Percentiles rank a stretch among this genome's conserved stretches.
Evolutionary conservation across 73 alveolate genomes (phyloP).

Genomic region (Tetrahymena borealis): DNA sequence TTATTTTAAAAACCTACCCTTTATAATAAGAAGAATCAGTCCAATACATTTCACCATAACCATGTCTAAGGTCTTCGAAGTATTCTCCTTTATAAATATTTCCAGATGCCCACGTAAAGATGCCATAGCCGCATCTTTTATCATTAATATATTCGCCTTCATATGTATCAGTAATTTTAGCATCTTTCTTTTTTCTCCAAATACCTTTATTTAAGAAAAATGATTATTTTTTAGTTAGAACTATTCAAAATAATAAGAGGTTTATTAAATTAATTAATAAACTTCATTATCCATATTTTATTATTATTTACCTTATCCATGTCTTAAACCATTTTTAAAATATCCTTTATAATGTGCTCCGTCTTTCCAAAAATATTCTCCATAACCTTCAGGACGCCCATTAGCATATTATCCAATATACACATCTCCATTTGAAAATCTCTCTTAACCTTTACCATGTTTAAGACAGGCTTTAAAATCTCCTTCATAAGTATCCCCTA

Average conservation of each 20-base stretch:
- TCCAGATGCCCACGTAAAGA: slow-evolving; percentile 60
- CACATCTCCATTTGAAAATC: slow-evolving; percentile 54
- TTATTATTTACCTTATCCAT: neutral
- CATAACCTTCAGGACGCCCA: slow-evolving; percentile 66
- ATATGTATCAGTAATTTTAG: slow-evolving; percentile 13
- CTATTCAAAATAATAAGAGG: too few relatives aligned
- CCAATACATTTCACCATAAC: slow-evolving; percentile 61
- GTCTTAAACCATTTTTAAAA: slow-evolving; percentile 53
- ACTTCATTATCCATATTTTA: neutral
- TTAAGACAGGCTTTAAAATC: slow-evolving; percentile 53
- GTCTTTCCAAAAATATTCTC: slow-evolving; percentile 62
- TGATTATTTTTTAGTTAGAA: too few relatives aligned
- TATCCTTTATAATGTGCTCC: slow-evolving; percentile 62
- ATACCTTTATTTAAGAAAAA: neutral
- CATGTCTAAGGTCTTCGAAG: slow-evolving; percentile 50
- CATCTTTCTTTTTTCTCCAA: slow-evolving; percentile 26
- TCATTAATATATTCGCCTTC: slow-evolving; percentile 66
- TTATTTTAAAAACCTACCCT: slow-evolving; percentile 23
- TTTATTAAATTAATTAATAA: too few relatives aligned
- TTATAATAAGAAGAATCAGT: slow-evolving; percentile 41
- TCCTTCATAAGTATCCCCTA: slow-evolving; percentile 59
- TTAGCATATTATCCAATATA: slow-evolving; percentile 54
- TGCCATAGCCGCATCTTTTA: slow-evolving; percentile 52
- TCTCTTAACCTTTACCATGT: slow-evolving; percentile 69
- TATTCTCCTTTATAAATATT: slow-evolving; percentile 55